Percentiles rank a stretch among this genome's conserved stretches.
Evolutionary conservation across 352 stramenopile genomes (phyloP).

Genomic region (Globisporangium abappressorium): DNA sequence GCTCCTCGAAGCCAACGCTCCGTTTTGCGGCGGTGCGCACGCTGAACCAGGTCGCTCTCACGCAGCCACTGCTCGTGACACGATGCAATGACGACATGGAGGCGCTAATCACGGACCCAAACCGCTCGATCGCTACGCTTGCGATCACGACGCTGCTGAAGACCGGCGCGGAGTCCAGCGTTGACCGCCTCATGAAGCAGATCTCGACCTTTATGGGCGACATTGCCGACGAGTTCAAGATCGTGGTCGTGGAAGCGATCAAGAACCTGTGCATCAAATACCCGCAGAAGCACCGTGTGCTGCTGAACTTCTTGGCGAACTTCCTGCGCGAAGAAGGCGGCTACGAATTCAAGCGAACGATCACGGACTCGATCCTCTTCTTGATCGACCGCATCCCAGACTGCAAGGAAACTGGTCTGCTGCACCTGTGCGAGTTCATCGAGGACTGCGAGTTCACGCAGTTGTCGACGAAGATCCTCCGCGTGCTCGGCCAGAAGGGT

Average conservation of each 20-base stretch:
- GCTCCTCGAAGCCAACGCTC: conserved; percentile 93
- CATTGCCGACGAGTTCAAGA: conserved; percentile 99
- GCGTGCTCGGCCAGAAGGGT: conserved; percentile 94
- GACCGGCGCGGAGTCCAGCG: conserved; percentile 95
- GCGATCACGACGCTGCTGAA: conserved; percentile 99
- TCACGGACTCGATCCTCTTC: conserved; percentile 97
- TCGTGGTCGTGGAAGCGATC: conserved; percentile 97
- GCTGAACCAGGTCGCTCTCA: conserved; percentile 90
- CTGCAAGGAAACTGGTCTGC: conserved; percentile 94
- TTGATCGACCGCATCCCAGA: conserved; percentile 97
- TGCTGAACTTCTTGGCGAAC: conserved; percentile 98
- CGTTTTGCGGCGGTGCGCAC: conserved; percentile 97
- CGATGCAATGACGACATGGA: conserved; percentile 99
- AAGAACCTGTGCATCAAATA: conserved; percentile 98
- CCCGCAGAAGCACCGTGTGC: conserved; percentile 95
- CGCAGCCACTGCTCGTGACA: conserved; percentile 93
- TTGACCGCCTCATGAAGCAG: conserved; percentile 97
- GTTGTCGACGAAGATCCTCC: conserved; percentile 92
- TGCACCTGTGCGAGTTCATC: conserved; percentile 99
- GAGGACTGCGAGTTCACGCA: conserved; percentile 95
- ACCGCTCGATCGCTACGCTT: conserved; percentile 97
- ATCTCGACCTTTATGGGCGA: conserved; percentile 99
- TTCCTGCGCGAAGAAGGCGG: conserved; percentile 96
- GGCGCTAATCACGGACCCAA: conserved; percentile 94
- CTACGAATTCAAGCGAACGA: conserved; percentile 99